Evolutionary conservation across 2,329 filamentous ascomycete genomes (phyloP).

Genomic region (Huntiella omanensis): DNA sequence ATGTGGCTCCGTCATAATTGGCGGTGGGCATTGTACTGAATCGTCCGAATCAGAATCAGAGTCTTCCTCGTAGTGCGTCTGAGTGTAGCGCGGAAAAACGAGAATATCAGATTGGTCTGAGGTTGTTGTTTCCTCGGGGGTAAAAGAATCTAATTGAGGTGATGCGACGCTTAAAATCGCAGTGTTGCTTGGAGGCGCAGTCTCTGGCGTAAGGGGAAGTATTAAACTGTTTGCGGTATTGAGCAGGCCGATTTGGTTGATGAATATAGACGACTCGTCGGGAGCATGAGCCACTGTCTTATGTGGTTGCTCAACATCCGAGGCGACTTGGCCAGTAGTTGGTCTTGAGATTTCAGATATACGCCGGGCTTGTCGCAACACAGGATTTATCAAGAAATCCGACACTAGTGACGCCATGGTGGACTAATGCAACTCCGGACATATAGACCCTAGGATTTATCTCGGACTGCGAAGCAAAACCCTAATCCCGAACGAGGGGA

Average conservation of each 20-base stretch:
- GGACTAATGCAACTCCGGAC: neutral
- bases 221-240: too few species aligned
- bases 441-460: too few species aligned
- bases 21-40: neutral
- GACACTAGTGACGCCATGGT: slow-evolving; percentile 44
- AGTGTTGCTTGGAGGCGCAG: too few species aligned
- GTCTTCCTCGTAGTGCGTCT: neutral
- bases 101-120: neutral
- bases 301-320: neutral
- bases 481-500: too few species aligned
- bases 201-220: too few species aligned
- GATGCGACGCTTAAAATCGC: too few species aligned
- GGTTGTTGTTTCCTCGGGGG: neutral
- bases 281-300: slow-evolving; percentile 1
- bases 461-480: too few species aligned
- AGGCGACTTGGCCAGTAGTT: slow-evolving; percentile 16
- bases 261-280: neutral
- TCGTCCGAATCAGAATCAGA: slow-evolving; percentile 1
- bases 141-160: neutral
- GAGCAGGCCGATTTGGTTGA: too few species aligned
- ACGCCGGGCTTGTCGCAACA: slow-evolving; percentile 45
- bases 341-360: slow-evolving; percentile 33
- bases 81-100: too few species aligned
- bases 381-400: slow-evolving; percentile 47
- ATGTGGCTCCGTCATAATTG: neutral